Conservation (phyloP, 164 flowering plant species). For the Umbilicus rupestris region DNA sequence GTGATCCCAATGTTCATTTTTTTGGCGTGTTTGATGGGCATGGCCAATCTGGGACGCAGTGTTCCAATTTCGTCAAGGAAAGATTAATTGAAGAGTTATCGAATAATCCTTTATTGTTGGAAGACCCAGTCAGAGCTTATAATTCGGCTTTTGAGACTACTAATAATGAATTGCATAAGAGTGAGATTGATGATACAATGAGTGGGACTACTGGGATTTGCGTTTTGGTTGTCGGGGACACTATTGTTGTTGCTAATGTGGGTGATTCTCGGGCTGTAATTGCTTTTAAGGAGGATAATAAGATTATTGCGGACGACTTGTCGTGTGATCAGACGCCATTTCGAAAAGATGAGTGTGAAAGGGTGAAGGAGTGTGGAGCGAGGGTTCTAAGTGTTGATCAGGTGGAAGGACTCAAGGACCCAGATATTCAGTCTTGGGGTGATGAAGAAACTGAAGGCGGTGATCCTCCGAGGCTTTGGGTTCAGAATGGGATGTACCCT, state of each 20-base stretch:
- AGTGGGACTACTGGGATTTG: slow-evolving; percentile 97
- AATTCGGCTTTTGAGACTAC: slow-evolving; percentile 45
- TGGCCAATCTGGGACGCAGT: slow-evolving; percentile 69
- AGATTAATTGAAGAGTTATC: slow-evolving; percentile 56
- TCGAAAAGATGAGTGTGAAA: slow-evolving; percentile 72
- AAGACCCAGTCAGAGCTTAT: slow-evolving; percentile 73
- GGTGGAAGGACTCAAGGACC: slow-evolving; percentile 82
- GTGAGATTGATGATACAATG: slow-evolving; percentile 83
- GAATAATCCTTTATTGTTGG: slow-evolving; percentile 42
- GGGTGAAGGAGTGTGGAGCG: slow-evolving; percentile 89
- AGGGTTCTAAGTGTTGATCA: slow-evolving; percentile 86
- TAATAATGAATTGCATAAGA: slow-evolving; percentile 57
- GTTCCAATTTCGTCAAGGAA: slow-evolving; percentile 72
- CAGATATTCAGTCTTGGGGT: slow-evolving; percentile 76
- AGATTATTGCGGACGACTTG: slow-evolving; percentile 51
- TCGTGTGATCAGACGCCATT: slow-evolving; percentile 92
- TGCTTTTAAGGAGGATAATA: slow-evolving; percentile 51
- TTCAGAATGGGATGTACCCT: slow-evolving; percentile 74
- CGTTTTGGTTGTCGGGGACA: slow-evolving; percentile 65
- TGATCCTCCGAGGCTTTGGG: slow-evolving; percentile 98
- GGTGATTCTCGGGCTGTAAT: slow-evolving; percentile 96
- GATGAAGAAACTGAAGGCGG: slow-evolving; percentile 70
- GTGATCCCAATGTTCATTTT: slow-evolving; percentile 86
- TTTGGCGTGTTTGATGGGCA: slow-evolving; percentile 98
- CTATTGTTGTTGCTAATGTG: slow-evolving; percentile 74